A percentile compares a stretch with the other conserved stretches of the same genome.
These are phyloP conservation scores for Poa pratensis DNA, from an alignment of 176 grass and related monocot genomes.

Conservation along the genomic window DNA sequence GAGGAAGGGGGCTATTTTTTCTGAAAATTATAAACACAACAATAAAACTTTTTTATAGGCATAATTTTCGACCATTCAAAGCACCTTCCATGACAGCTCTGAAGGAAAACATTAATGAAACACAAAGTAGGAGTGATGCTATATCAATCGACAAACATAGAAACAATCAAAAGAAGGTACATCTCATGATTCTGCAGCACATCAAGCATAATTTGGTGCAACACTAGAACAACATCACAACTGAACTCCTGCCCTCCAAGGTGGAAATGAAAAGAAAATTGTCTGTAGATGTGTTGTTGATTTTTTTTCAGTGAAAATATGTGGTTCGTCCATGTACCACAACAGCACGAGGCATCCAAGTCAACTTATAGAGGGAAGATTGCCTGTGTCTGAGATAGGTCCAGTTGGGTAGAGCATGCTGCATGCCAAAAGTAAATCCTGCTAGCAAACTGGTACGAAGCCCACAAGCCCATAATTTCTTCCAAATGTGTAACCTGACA, in stretches of 20 bases:
- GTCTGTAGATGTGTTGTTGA: background rate
- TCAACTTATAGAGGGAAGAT: background rate
- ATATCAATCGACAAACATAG: background rate
- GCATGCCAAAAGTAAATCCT: background rate
- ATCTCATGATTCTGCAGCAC: background rate
- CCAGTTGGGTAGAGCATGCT: background rate
- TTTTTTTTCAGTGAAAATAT: background rate
- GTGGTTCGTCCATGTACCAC: background rate
- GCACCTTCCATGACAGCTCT: background rate
- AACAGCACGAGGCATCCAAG: background rate
- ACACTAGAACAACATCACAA: background rate
- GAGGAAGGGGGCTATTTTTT: slow-evolving; percentile 15
- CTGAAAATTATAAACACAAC: background rate
- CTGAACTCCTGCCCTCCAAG: background rate
- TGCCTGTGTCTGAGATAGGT: background rate
- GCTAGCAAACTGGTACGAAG: background rate
- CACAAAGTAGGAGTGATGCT: background rate
- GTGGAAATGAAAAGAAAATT: background rate
- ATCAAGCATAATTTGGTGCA: background rate
- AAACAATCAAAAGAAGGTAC: background rate
- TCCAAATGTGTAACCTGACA: background rate
- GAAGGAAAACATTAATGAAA: background rate
- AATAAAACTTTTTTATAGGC: background rate
- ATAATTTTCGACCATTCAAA: background rate
- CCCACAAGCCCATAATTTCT: background rate